Evolutionary conservation across 495 filamentous ascomycete species (phyloP), one percentile per base, ranked within the genome.

Genomic region (Penicillium goetzii): DNA sequence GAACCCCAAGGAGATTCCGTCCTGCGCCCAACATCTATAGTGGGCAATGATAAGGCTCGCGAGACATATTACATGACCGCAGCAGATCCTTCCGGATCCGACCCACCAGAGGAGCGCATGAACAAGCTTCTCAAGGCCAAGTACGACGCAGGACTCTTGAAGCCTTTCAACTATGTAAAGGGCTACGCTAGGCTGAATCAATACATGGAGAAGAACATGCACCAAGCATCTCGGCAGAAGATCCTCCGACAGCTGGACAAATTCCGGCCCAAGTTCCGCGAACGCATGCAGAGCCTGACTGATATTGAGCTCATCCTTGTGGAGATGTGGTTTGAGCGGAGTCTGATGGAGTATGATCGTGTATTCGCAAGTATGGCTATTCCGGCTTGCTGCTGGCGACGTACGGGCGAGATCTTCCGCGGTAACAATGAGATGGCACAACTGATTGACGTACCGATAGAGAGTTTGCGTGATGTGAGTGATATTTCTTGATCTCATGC

Each of bases 401-500:
- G 95, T 71, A 98, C 95, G 0, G 95, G 95, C 17, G 95, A 98
- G 76, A 98, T 99, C 50, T 97, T 97, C 73, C 87, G 96, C 62
- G 95, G 94, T 3, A 99, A 99, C 73, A 96, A 94, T 68, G 95
- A 98, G 74, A 98, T 99, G 93, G 96, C 95, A 26, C 92, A 97
- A 74, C 83, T 99, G 47, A 95, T 99, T 59, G 88, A 92, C 67
- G 92, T 97, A 59, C 92, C 92, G 1, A 92, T 97, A 68, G 93
- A 97, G 69, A 88, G 85, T 63, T 78, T 99, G 64, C 83, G 93
- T 82, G 96, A 97, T 77, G 94, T 97, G 81, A 78, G 91, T 83
- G 15, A 10, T 30, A n/a, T 21, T 15, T 8, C 19, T 11, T 41
- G 17, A 23, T 9, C 19, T 17, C 3, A 15, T 17, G 1, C 7